Evolutionary conservation across 2,329 filamentous ascomycete genomes (phyloP).

Genomic region (Corinectria fuckeliana): DNA sequence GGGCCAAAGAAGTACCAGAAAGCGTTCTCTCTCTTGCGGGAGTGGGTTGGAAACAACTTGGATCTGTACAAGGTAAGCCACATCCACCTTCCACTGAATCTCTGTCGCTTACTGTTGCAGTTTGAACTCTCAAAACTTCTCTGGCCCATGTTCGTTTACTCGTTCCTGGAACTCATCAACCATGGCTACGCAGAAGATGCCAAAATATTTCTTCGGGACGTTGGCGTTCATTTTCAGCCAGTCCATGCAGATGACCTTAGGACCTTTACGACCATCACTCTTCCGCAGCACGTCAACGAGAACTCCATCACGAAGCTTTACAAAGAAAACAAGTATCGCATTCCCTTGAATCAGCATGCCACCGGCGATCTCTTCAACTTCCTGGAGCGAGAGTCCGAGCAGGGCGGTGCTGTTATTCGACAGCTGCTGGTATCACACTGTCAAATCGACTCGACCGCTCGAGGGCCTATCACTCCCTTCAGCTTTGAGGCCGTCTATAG

Average conservation of each 20-base stretch:
- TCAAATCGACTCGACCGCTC: conserved; percentile 62
- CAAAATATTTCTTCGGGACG: conserved; percentile 73
- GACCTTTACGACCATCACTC: conserved; percentile 72
- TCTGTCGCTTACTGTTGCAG: conserved; percentile 49
- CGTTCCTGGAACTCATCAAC: conserved; percentile 79
- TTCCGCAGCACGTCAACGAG: conserved; percentile 79
- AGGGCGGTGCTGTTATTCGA: conserved; percentile 79
- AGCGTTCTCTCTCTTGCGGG: conserved; percentile 74
- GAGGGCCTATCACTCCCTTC: conserved; percentile 69
- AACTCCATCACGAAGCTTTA: conserved; percentile 84
- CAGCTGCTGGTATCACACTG: conserved; percentile 71
- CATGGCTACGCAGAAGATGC: conserved; percentile 76
- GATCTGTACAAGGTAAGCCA: conserved; percentile 85
- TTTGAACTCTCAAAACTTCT: conserved; percentile 87
- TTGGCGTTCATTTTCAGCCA: conserved; percentile 73
- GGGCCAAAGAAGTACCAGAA: conserved; percentile 80
- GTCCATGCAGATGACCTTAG: conserved; percentile 83
- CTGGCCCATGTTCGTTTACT: conserved; percentile 96
- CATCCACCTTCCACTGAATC: not conserved
- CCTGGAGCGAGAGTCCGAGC: conserved; percentile 83
- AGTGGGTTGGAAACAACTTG: conserved; percentile 90
- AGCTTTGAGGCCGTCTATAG: conserved; percentile 67
- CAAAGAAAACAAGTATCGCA: conserved; percentile 82
- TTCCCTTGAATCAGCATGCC: conserved; percentile 86
- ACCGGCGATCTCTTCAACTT: conserved; percentile 86